Conservation (phyloP, 176 grass and related monocot genomes). For the Ensete ventricosum region DNA sequence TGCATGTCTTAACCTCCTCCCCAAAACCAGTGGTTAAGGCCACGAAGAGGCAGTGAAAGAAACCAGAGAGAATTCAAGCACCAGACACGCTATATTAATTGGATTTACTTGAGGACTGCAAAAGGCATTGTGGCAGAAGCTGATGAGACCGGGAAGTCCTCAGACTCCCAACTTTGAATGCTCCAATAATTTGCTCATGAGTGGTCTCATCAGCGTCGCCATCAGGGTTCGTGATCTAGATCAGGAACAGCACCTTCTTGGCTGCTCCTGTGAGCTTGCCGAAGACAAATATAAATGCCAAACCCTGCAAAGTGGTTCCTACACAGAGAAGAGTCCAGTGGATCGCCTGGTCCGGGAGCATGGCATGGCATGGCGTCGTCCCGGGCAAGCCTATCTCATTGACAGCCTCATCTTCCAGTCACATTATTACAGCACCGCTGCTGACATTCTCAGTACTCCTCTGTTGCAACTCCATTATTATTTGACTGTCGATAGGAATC, state of each 20-base stretch:
- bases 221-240: not conserved
- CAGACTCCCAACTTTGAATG: not conserved
- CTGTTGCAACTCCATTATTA: not conserved
- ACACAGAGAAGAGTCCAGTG: not conserved
- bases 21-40: no score
- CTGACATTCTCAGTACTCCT: not conserved
- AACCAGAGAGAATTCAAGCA: no score
- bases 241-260: not conserved
- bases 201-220: not conserved
- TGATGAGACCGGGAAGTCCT: not conserved
- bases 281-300: not conserved
- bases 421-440: not conserved
- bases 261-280: not conserved
- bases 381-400: no score
- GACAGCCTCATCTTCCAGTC: no score
- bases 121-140: not conserved
- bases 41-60: no score
- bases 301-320: not conserved
- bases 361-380: no score
- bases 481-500: not conserved
- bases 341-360: no score
- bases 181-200: conserved; percentile 2
- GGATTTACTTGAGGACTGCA: not conserved
- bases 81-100: no score
- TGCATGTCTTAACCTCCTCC: no score